These are phyloP conservation scores for Huntiella omanensis DNA, from an alignment of 2,329 filamentous ascomycete species.

Conservation along the genomic window DNA sequence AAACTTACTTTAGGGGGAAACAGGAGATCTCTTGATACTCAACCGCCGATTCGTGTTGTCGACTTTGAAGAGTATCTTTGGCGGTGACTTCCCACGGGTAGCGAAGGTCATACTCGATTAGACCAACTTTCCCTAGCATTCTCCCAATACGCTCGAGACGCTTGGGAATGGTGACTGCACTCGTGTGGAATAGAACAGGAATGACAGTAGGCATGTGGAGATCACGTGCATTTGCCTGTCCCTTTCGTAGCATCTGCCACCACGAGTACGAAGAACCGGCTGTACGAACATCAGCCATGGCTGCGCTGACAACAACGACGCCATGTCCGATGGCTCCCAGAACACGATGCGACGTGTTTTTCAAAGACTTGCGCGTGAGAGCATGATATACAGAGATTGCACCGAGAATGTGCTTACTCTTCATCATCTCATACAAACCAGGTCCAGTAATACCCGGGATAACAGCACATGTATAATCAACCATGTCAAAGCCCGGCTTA, in stretches of 20 bases:
- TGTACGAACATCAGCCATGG: constrained; percentile 2
- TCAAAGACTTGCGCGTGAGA: constrained; percentile 4
- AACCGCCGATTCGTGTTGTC: constrained; percentile 6
- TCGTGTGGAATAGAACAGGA: constrained; percentile 7
- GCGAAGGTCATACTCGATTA: background rate
- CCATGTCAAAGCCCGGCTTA: constrained; percentile 5
- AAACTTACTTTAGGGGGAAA: constrained; percentile 3
- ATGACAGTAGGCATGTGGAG: constrained; percentile 1
- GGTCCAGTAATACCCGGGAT: constrained; percentile 6
- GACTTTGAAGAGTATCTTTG: background rate
- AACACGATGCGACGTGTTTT: background rate
- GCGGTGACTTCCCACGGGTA: background rate
- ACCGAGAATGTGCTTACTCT: constrained; percentile 1
- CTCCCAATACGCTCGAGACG: constrained; percentile 2
- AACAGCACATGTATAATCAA: constrained; percentile 5
- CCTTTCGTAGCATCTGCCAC: constrained; percentile 10
- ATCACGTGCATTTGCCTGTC: constrained; percentile 5
- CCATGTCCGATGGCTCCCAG: constrained; percentile 8
- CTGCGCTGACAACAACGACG: constrained; percentile 7
- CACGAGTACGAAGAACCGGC: constrained; percentile 4
- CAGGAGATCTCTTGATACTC: background rate
- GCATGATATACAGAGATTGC: constrained; percentile 4
- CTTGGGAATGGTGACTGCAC: constrained; percentile 4
- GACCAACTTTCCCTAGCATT: background rate
- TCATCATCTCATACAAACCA: constrained; percentile 7